phyloP scores from a whole-genome alignment of 257 asterid genomes.

The Striga asiatica region DNA sequence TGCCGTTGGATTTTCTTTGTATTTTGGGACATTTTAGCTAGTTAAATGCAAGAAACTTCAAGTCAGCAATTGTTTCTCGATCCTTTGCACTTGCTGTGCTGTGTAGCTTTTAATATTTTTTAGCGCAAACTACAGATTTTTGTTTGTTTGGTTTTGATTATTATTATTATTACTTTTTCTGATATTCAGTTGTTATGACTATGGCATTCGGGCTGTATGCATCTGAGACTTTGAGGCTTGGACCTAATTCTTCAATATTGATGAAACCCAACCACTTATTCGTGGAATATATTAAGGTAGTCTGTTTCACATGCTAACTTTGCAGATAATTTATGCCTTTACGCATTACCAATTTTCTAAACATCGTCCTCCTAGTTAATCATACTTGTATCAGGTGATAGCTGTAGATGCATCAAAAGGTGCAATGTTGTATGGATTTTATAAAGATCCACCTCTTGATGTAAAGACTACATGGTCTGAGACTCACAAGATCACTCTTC shows the following conservation, averaged over 20 bases:
- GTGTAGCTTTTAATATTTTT: background rate
- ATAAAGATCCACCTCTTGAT: constrained; percentile 51
- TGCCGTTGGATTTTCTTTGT: background rate
- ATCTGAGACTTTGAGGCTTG: constrained; percentile 45
- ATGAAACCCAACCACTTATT: constrained; percentile 50
- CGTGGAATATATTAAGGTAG: constrained; percentile 65
- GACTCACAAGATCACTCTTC: constrained; percentile 40
- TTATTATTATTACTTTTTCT: constrained; percentile 13
- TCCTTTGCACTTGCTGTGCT: background rate
- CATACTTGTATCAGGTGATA: constrained; percentile 41
- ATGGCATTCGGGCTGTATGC: constrained; percentile 61
- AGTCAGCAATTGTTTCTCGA: no score
- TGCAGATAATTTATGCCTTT: constrained; percentile 3
- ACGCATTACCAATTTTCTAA: background rate
- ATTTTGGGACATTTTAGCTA: background rate
- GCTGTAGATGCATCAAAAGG: constrained; percentile 34
- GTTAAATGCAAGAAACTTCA: background rate
- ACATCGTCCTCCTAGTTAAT: constrained; percentile 9
- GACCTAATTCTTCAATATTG: constrained; percentile 70
- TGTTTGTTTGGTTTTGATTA: background rate
- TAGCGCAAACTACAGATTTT: constrained; percentile 1
- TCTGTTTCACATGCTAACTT: constrained; percentile 2
- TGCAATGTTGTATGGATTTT: constrained; percentile 46
- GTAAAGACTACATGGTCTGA: constrained; percentile 43
- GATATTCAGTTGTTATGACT: constrained; percentile 42